These are phyloP conservation scores for Oryza brachyantha DNA, from an alignment of 176 grass and related monocot species.

Conservation along the genomic window DNA sequence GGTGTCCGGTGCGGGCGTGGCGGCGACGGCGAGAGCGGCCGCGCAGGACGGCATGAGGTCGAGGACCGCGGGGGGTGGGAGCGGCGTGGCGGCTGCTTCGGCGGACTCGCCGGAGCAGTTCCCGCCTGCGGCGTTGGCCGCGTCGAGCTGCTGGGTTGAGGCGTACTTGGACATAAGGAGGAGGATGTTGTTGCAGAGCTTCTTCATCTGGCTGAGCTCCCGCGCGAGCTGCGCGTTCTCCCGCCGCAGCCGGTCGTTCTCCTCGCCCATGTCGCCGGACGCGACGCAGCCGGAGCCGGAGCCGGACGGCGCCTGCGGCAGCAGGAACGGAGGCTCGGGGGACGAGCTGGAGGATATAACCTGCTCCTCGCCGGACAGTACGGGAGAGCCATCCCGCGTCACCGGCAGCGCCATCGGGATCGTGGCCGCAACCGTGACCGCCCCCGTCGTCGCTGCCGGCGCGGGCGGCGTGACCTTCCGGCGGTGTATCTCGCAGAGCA, in stretches of 20 bases:
- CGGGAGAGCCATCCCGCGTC: slow-evolving; percentile 40
- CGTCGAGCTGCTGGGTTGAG: slow-evolving; percentile 32
- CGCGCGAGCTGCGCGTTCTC: slow-evolving; percentile 70
- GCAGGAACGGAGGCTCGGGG: slow-evolving; percentile 16
- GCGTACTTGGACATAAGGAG: slow-evolving; percentile 76
- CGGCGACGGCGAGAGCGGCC: background rate
- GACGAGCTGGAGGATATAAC: slow-evolving; percentile 67
- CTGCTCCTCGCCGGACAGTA: slow-evolving; percentile 63
- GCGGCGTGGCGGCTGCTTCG: slow-evolving; percentile 8
- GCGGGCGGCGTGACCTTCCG: slow-evolving; percentile 44
- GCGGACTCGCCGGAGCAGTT: slow-evolving; percentile 34
- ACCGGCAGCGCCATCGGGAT: slow-evolving; percentile 55
- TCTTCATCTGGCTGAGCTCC: slow-evolving; percentile 77
- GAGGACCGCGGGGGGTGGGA: slow-evolving; percentile 23
- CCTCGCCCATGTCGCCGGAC: slow-evolving; percentile 45
- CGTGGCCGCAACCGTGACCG: background rate
- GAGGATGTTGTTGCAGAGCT: slow-evolving; percentile 83
- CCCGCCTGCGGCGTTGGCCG: background rate
- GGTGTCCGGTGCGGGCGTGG: background rate
- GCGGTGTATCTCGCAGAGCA: slow-evolving; percentile 72
- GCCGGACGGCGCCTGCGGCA: slow-evolving; percentile 17
- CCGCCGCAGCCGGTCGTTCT: slow-evolving; percentile 57
- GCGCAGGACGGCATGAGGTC: slow-evolving; percentile 55
- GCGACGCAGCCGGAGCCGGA: slow-evolving; percentile 21
- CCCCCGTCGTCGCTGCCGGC: background rate